Evolutionary conservation across 148 eudicot species (phyloP), one percentile per base, ranked within the genome.

Genomic region (Camellia granthamiana): DNA sequence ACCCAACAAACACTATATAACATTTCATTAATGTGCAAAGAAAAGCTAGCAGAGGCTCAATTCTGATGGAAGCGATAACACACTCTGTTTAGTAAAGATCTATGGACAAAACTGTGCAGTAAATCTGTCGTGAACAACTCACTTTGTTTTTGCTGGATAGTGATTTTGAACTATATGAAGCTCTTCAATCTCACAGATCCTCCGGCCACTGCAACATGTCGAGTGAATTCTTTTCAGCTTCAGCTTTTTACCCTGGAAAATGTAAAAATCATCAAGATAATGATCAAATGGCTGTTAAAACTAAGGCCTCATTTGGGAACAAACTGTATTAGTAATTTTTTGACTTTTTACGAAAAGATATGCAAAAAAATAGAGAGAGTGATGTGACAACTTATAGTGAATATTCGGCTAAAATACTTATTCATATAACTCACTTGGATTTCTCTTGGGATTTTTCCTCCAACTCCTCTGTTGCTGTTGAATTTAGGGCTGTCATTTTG

Each of bases 401-500:
- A 56, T 52, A 5, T 4, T 8, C 21, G 30, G 30, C 7, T n/a
- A 30, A 30, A 30, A 30, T 30, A 30, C 38, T 30, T 38, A 14
- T 9, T 18, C 46, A 54, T 67, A 16, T 43, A 49, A 81, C 88
- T 88, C 87, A 87, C 88, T 88, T 87, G 78, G 90, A 67, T 78
- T 91, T 85, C 78, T 88, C 91, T 43, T 84, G 59, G 18, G 97
- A 66, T 41, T 83, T 79, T 78, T 87, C 87, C 77, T 90, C 90
- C 21, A 76, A 77, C 82, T 88, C 94, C 51, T 84, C 86, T 3
- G 83, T 52, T 12, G 91, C 55, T 7, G 85, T 62, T 21, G 88
- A 60, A 83, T 87, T 80, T 77, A 95, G 19, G 62, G 90, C 62
- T 43, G 97, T 81, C 54, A 93, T 47, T 85, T 96, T 96, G 56